phyloP scores from a whole-genome alignment of 805 yeast genomes.

The Blastobotrys chiropterorum region DNA sequence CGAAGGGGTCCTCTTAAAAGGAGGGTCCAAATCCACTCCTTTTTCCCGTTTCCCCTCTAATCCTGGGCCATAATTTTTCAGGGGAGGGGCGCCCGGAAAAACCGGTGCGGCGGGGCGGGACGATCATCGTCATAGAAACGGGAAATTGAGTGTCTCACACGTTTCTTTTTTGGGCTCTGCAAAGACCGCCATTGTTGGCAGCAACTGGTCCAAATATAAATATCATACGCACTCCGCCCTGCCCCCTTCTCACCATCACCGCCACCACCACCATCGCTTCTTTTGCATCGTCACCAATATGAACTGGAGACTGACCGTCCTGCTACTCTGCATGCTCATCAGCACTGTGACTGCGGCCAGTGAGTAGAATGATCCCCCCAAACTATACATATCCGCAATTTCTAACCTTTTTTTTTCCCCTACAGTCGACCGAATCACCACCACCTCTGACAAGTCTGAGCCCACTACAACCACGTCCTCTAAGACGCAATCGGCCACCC shows the following conservation, averaged over 20 bases:
- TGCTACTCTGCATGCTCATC: background rate
- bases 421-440: slow-evolving; percentile 11
- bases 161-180: background rate
- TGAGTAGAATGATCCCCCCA: no score
- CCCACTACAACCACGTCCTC: slow-evolving; percentile 10
- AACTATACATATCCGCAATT: no score
- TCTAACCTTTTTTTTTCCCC: background rate
- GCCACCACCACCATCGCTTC: background rate
- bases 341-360: background rate
- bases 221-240: no score
- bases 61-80: no score
- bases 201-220: background rate
- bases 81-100: no score
- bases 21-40: no score
- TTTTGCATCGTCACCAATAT: background rate
- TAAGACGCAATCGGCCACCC: slow-evolving; percentile 12
- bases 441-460: slow-evolving; percentile 4
- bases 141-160: background rate
- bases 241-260: background rate
- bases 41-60: no score
- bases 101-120: background rate
- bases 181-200: background rate
- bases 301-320: background rate
- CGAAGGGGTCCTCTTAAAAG: no score
- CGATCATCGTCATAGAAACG: background rate